Base-by-base conservation (phyloP, 2,329 filamentous ascomycete genomes). In the Thelonectria rubi region DNA sequence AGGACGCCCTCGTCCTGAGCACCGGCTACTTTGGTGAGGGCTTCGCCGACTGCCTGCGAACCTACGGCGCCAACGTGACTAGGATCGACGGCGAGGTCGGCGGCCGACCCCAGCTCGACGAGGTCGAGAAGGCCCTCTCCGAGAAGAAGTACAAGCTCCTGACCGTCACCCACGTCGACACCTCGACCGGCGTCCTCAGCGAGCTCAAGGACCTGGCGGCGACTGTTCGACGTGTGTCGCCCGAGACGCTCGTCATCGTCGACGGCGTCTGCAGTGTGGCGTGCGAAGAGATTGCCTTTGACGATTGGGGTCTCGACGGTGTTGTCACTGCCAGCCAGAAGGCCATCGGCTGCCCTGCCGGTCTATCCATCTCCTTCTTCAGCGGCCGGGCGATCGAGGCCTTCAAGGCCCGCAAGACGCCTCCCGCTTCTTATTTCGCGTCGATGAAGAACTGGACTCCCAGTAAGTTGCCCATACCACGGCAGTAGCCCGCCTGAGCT, bases 231-330 rank as follows among this genome's bases (percentile, higher is more conserved):
- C 86, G 86, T 55, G 92, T 97, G 66, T 97, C 93, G 64, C 95
- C 95, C 0, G 89, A 97, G 54, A 99, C 95, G 1, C 84, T 99
- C 57, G 81, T 99, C 63, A 86, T 98, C 53, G 94, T 97, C 57
- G 95, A 99, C 75, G 95, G 94, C 66, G 95, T 99, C 51, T 99
- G 95, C 87, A 97, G 92, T 77, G 94, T 99, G 56, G 95, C 94
- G 48, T 93, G 90, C 71, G 95, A 99, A 80, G 94, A 98, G 81
- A 94, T 99, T 71, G 89, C 90, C 46, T 99, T 99, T 77, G 95
- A 99, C 76, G 91, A 91, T 56, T 98, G 94, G 95, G 89, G 90
- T 66, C 82, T 99, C 50, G 95, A 99, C 77, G 93, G 89, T 69
- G 94, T 97, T 45, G 84, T 99, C 61, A 99, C 95, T 2, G 95